Percentiles rank a stretch among this genome's conserved stretches.
These are phyloP conservation scores for Ministeria vibrans DNA, from an alignment of 78 protist genomes.

Conservation along the genomic window DNA sequence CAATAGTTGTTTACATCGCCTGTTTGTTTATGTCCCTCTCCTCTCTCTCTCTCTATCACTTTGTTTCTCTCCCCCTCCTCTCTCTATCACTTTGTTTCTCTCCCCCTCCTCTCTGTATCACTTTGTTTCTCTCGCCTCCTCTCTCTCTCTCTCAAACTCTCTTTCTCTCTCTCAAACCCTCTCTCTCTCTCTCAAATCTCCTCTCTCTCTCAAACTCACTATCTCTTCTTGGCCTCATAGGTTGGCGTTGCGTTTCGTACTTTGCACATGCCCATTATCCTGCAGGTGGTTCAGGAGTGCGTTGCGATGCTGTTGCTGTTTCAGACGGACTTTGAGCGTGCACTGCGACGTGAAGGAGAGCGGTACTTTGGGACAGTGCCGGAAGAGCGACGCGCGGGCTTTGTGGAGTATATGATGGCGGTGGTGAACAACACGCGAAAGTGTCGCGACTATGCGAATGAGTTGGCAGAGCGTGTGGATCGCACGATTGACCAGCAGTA, in stretches of 20 bases:
- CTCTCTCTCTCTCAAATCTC: no score
- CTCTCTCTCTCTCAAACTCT: no score
- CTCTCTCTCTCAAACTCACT: no score
- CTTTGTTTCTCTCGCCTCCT: no score
- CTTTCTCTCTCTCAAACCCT: no score
- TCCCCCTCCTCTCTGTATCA: no score
- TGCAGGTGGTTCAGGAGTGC: background rate
- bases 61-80: no score
- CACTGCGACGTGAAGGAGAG: background rate
- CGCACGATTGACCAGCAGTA: background rate
- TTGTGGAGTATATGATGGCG: background rate
- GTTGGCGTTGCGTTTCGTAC: background rate
- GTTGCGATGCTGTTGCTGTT: background rate
- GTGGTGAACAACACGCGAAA: background rate
- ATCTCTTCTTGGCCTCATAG: no score
- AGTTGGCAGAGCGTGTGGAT: background rate
- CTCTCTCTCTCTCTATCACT: background rate
- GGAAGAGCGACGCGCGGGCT: background rate
- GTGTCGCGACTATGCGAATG: background rate
- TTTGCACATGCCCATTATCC: background rate
- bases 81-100: no score
- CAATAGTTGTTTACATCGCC: no score
- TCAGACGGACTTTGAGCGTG: background rate
- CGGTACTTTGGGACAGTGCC: background rate
- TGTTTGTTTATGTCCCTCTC: background rate